Conservation (phyloP, 1,139 yeast genomes). For the Kazachstania sp. region DNA sequence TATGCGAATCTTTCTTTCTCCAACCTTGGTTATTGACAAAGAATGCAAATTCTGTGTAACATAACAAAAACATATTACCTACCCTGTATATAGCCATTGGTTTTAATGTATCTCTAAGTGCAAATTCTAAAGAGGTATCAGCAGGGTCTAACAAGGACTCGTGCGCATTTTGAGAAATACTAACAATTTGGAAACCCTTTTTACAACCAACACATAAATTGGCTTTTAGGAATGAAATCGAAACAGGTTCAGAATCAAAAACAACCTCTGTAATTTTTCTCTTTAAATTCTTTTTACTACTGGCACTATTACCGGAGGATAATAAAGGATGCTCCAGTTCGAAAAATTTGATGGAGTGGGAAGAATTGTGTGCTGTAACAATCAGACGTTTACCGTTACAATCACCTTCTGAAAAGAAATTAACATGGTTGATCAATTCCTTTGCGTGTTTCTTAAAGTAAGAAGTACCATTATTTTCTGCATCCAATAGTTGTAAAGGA, state of each 20-base stretch:
- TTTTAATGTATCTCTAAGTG: conserved; percentile 62
- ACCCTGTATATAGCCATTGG: conserved; percentile 89
- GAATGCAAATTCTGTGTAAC: conserved; percentile 88
- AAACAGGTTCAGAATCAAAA: conserved; percentile 82
- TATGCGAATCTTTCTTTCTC: conserved; percentile 92
- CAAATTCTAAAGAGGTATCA: conserved; percentile 92
- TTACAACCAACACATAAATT: conserved; percentile 92
- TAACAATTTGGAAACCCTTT: conserved; percentile 89
- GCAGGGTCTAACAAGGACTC: conserved; percentile 43
- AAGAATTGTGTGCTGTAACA: conserved; percentile 73
- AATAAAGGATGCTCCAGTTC: conserved; percentile 43
- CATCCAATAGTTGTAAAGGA: conserved; percentile 65
- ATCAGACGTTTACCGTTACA: conserved; percentile 83
- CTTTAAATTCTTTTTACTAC: conserved; percentile 56
- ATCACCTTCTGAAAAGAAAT: conserved; percentile 86
- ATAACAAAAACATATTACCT: conserved; percentile 76
- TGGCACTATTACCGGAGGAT: conserved; percentile 37
- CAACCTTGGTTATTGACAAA: conserved; percentile 93
- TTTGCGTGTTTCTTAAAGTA: conserved; percentile 53
- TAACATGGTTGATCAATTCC: conserved; percentile 73
- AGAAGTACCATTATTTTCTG: conserved; percentile 46
- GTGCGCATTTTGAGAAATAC: conserved; percentile 44
- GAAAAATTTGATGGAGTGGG: conserved; percentile 73
- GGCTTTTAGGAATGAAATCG: conserved; percentile 81
- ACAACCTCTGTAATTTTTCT: conserved; percentile 65